A percentile compares a stretch with the other conserved stretches of the same genome.
Evolutionary conservation across 768 basidiomycete genomes (phyloP).

Genomic region (Boletellus ananas): DNA sequence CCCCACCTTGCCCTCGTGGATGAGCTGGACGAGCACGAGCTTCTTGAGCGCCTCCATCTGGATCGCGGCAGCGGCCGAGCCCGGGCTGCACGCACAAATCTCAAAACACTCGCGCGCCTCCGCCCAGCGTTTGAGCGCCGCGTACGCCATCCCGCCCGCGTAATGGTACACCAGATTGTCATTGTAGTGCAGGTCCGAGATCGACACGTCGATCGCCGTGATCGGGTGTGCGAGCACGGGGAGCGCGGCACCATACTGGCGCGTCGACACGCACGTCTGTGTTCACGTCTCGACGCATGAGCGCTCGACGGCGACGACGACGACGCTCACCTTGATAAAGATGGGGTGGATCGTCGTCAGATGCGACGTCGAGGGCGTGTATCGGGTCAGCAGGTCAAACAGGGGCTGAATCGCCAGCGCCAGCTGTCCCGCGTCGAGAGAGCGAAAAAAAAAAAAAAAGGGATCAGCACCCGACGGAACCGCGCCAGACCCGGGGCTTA

Average conservation of each 20-base stretch:
- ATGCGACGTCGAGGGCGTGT: conserved; percentile 50
- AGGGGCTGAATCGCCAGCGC: conserved; percentile 55
- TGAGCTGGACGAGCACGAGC: conserved; percentile 71
- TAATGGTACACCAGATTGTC: conserved; percentile 88
- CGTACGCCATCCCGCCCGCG: conserved; percentile 65
- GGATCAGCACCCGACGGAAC: too few relatives aligned
- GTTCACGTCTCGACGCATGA: neutral
- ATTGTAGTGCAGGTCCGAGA: conserved; percentile 68
- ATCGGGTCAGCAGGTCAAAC: conserved; percentile 56
- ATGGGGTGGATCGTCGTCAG: conserved; percentile 70
- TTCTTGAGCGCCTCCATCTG: conserved; percentile 90
- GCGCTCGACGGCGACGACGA: neutral
- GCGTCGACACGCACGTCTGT: conserved; percentile 56
- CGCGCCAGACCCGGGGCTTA: too few relatives aligned
- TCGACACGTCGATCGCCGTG: conserved; percentile 53
- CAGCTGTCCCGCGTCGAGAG: conserved; percentile 34
- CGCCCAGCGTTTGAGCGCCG: conserved; percentile 59
- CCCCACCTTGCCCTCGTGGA: conserved; percentile 67
- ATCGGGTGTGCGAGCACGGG: conserved; percentile 63
- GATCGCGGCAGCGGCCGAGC: conserved; percentile 54
- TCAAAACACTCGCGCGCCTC: conserved; percentile 79
- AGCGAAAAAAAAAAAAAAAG: conserved; percentile 8
- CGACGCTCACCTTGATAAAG: conserved; percentile 53
- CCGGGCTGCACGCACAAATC: conserved; percentile 66
- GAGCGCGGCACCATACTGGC: conserved; percentile 53